phyloP scores from a whole-genome alignment of 208 protist species.

The Endotrypanum monterogeii region DNA sequence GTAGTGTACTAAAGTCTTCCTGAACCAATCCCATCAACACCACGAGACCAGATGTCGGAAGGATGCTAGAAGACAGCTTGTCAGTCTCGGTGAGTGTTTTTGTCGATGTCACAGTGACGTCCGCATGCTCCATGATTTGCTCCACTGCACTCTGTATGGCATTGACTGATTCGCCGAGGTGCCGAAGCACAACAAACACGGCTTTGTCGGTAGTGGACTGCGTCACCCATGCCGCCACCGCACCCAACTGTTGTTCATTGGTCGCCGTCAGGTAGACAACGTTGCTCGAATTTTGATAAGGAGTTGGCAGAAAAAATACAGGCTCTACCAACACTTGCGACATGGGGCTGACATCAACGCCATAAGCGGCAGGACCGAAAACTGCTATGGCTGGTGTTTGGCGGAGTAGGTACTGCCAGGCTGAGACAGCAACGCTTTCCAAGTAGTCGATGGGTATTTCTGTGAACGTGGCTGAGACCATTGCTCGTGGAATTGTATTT shows the following conservation, averaged over 20 bases:
- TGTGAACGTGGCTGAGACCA: not conserved
- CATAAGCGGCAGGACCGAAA: not conserved
- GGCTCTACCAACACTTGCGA: constrained; percentile 13
- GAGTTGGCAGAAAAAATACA: constrained; percentile 13
- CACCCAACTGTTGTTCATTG: constrained; percentile 29
- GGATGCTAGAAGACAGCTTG: not conserved
- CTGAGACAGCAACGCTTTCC: not conserved
- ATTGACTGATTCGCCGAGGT: not conserved
- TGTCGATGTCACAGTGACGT: not conserved
- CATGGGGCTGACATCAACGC: not conserved
- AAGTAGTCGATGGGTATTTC: not conserved
- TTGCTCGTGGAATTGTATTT: not conserved
- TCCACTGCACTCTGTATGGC: not conserved
- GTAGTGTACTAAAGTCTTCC: not conserved
- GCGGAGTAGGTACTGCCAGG: not conserved
- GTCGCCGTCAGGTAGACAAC: constrained; percentile 32
- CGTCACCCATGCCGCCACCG: constrained; percentile 14
- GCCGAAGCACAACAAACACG: constrained; percentile 2
- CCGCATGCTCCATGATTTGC: not conserved
- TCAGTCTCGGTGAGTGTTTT: not conserved
- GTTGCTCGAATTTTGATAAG: constrained; percentile 23
- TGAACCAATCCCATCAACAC: not conserved
- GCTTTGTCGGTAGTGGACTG: not conserved
- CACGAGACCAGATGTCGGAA: not conserved
- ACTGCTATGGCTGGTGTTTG: not conserved